These are phyloP conservation scores for Globisporangium radiosum DNA, from an alignment of 352 stramenopile genomes.

Conservation along the genomic window DNA sequence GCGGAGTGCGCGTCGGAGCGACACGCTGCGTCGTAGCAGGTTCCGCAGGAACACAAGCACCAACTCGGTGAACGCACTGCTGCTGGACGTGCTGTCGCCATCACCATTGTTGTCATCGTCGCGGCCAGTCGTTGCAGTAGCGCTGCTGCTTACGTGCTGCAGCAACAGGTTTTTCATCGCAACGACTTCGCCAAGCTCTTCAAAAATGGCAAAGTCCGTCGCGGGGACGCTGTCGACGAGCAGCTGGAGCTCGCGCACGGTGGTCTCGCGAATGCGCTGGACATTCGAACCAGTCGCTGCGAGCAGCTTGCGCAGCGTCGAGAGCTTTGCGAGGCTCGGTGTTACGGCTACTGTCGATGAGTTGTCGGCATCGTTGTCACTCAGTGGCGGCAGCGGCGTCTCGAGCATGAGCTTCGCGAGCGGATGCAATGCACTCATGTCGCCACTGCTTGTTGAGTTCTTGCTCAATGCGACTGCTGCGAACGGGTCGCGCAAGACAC, in stretches of 20 bases:
- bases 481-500: constrained; percentile 12
- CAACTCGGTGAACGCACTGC: constrained; percentile 12
- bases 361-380: not conserved
- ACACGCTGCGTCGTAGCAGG: constrained; percentile 30
- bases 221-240: constrained; percentile 13
- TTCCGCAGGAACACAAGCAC: constrained; percentile 33
- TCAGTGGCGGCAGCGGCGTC: constrained; percentile 1
- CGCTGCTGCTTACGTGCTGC: not conserved
- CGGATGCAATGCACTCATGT: not conserved
- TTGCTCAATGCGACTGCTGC: not conserved
- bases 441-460: not conserved
- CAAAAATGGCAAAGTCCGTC: constrained; percentile 11
- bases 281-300: not conserved
- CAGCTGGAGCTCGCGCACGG: constrained; percentile 21
- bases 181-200: constrained; percentile 13
- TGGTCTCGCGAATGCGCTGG: constrained; percentile 11
- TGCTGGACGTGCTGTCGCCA: not conserved
- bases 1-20: constrained; percentile 27
- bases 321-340: constrained; percentile 9
- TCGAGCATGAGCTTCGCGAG: constrained; percentile 7
- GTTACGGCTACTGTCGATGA: constrained; percentile 1
- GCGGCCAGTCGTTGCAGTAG: not conserved
- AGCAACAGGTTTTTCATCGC: constrained; percentile 9
- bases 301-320: constrained; percentile 10
- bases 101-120: no score